Evolutionary conservation across 148 eudicot species (phyloP).

Genomic region (Drosera capensis): DNA sequence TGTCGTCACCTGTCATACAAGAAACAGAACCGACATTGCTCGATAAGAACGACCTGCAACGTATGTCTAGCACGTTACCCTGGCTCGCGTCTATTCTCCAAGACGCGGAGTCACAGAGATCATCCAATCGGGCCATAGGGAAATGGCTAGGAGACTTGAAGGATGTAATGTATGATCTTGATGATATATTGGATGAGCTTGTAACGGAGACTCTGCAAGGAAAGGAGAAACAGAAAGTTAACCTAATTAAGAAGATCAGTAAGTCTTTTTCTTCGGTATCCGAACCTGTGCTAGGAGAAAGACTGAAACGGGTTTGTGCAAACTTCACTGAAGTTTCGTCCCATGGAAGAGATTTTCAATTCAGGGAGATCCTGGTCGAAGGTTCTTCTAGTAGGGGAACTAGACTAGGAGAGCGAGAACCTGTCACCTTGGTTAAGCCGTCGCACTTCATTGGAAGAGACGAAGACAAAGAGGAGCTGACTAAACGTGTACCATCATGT

Average conservation of each 20-base stretch:
- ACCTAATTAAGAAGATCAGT: neutral
- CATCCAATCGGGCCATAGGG: neutral
- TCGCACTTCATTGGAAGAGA: conserved; percentile 14
- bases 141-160: conserved; percentile 12
- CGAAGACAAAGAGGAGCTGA: conserved; percentile 3
- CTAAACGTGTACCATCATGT: neutral
- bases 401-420: neutral
- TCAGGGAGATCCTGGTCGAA: neutral
- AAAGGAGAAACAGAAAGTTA: neutral
- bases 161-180: conserved; percentile 5
- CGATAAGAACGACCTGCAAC: neutral
- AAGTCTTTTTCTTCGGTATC: neutral
- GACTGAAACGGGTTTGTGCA: too few relatives aligned
- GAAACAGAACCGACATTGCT: neutral
- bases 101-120: conserved; percentile 8
- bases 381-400: neutral
- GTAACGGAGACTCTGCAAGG: conserved; percentile 10
- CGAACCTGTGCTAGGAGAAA: too few relatives aligned
- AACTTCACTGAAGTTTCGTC: conserved; percentile 1
- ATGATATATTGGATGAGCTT: conserved; percentile 9
- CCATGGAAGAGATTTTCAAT: neutral
- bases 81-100: neutral
- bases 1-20: neutral
- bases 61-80: neutral
- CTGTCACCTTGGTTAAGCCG: neutral